Base-by-base conservation (phyloP, 2,329 filamentous ascomycete species). In the Cercospora citrullina region DNA sequence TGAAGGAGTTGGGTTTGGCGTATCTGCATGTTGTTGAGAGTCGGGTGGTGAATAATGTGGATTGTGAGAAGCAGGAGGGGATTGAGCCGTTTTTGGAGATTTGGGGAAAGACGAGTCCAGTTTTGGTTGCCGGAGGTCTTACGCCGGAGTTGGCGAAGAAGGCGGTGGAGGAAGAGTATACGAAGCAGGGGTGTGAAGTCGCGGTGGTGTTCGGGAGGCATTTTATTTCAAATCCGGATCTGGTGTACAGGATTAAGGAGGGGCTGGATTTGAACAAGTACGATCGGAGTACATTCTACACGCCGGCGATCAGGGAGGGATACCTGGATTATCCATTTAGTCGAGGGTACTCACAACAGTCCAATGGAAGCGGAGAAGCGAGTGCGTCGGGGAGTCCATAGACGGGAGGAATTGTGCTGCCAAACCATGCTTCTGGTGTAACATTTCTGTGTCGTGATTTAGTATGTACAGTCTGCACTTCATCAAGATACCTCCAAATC, bases 11-110 rank as follows among this genome's bases (percentile, higher is more conserved):
- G 0, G 80, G 83, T 1, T 78, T 91, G 6, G 84, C 87, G 0
- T 91, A 87, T 71, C 75, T 89, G 1, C 87, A 89, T 73, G 66
- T 89, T 0, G 78, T 90, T 4, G 87, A 90, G 71, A 82, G 86
- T 0, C 82, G 86, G 0, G 70, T 83, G 8, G 80, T 81, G 14
- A 81, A 81, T 31, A 80, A 80, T 0, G 81, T 80, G 68, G 77
- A 74, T 60, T 72, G 80, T 0, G 78, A 79, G 12, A 79, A 77
- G 14, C 79, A 79, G 9, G 75, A 73, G 65, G 64, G 65, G 5
- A 61, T 71, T n/a, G 69, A 63, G 28, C 67, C 77, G 1, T 75
- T 81, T 1, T 77, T 79, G 51, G 75, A 81, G 62, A 76, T 84
- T 67, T 80, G 71, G 74, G 82, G 62, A 78, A 79, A 2, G 76